Evolutionary conservation across 1,139 yeast genomes (phyloP), one percentile per base, ranked within the genome.

Genomic region (Lodderomyces parapsilosis): DNA sequence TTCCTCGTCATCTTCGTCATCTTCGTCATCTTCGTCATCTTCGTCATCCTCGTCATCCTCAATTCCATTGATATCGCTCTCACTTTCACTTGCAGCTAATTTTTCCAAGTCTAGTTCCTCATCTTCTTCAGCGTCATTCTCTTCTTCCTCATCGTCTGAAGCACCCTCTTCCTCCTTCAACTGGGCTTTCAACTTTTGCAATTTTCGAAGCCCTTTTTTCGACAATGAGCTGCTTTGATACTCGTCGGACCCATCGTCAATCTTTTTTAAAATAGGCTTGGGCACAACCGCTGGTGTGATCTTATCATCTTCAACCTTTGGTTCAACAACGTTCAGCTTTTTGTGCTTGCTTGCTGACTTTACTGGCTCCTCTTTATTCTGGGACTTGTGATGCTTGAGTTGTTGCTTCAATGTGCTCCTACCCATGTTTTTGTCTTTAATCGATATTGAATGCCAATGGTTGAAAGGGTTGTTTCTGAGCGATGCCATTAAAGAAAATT

Each of bases 191-290:
- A 69, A 59, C 62, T 82, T 81, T 71, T 81, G 83, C 62, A 81
- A 64, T 59, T 73, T 71, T 65, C 88, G 78, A 59, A 73, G 74
- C 43, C 82, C 88, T 55, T 82, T 84, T 65, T 81, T 82, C 41
- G 88, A 82, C 50, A 72, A 71, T 11, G 61, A 58, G 35, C 60
- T 57, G 52, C 83, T 74, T 50, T 76, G 63, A 50, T 76, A 76
- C 36, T 67, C 79, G 45, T 66, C 73, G 4, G 50, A 42, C 24
- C 52, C 42, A 2, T 20, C 37, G 32, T 38, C 38, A 28, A 40
- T 40, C 40, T 42, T 45, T 25, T 35, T 45, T 9, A 47, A 38
- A 22, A 43, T 41, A 18, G 41, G 47, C 18, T 43, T 41, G 6
- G 41, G 30, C 38, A 35, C 33, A 30, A 30, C 19, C 7, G 33